These are phyloP conservation scores for Xylariaceae sp. DNA, from an alignment of 2,329 filamentous ascomycete species.

Conservation along the genomic window DNA sequence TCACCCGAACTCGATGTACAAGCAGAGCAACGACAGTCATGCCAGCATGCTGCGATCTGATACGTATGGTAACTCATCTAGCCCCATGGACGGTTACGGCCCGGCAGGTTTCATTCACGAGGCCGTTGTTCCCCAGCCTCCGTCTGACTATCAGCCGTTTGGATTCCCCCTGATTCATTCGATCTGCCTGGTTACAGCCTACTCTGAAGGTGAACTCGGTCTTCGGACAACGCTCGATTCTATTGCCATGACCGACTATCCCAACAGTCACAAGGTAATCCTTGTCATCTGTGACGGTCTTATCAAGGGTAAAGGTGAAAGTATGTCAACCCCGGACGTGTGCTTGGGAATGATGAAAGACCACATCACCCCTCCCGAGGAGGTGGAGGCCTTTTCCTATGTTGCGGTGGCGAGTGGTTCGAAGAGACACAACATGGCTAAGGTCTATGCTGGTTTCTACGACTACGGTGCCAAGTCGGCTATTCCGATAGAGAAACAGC, in stretches of 20 bases:
- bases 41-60: slow-evolving; percentile 61
- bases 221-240: slow-evolving; percentile 93
- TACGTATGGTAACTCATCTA: slow-evolving; percentile 49
- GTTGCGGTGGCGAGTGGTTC: slow-evolving; percentile 93
- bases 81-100: slow-evolving; percentile 62
- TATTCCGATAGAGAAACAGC: slow-evolving; percentile 81
- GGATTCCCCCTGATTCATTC: slow-evolving; percentile 90
- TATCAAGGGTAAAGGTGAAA: slow-evolving; percentile 92
- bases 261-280: slow-evolving; percentile 97
- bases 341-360: slow-evolving; percentile 93
- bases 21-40: slow-evolving; percentile 56
- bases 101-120: slow-evolving; percentile 96
- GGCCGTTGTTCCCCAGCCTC: slow-evolving; percentile 90
- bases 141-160: slow-evolving; percentile 94
- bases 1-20: slow-evolving; percentile 67
- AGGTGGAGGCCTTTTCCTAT: slow-evolving; percentile 89
- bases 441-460: slow-evolving; percentile 97
- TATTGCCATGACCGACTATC: slow-evolving; percentile 95
- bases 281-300: slow-evolving; percentile 95
- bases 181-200: slow-evolving; percentile 92
- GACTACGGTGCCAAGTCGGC: slow-evolving; percentile 80
- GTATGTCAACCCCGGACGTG: slow-evolving; percentile 81
- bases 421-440: slow-evolving; percentile 99
- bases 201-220: slow-evolving; percentile 91
- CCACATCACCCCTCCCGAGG: slow-evolving; percentile 68